phyloP scores from a whole-genome alignment of 2,329 filamentous ascomycete genomes.

The Coniella lustricola region DNA sequence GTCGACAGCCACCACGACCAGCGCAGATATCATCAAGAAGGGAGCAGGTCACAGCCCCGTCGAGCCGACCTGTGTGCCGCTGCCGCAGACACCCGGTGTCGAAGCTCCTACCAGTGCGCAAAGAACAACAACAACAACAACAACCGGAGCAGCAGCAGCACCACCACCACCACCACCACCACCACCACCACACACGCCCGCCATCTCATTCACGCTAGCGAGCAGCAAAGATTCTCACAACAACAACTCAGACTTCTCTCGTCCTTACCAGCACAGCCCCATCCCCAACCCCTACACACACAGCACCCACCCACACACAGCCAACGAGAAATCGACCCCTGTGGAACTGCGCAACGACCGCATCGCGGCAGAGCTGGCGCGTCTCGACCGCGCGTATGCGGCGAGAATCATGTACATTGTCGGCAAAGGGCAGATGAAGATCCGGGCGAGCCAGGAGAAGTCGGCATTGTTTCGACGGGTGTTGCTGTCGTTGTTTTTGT shows the following conservation, averaged over 20 bases:
- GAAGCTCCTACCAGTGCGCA: no score
- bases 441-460: slow-evolving; percentile 33
- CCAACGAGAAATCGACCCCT: slow-evolving; percentile 5
- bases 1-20: background rate
- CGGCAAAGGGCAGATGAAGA: slow-evolving; percentile 54
- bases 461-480: slow-evolving; percentile 37
- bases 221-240: background rate
- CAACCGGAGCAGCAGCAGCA: no score
- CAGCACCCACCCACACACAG: background rate
- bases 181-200: background rate
- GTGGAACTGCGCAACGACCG: slow-evolving; percentile 24
- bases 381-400: slow-evolving; percentile 36
- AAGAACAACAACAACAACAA: no score
- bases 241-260: background rate
- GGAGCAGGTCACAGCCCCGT: background rate
- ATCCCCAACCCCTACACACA: background rate
- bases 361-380: slow-evolving; percentile 32
- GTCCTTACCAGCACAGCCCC: no score
- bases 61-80: background rate
- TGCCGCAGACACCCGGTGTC: background rate
- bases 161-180: no score
- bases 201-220: background rate
- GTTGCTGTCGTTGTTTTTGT: slow-evolving; percentile 49
- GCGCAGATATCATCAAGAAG: background rate
- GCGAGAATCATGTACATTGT: slow-evolving; percentile 47